A percentile compares a stretch with the other conserved stretches of the same genome.
Evolutionary conservation across 345 rosid species (phyloP).

Genomic region (Citrus mangshanensis): DNA sequence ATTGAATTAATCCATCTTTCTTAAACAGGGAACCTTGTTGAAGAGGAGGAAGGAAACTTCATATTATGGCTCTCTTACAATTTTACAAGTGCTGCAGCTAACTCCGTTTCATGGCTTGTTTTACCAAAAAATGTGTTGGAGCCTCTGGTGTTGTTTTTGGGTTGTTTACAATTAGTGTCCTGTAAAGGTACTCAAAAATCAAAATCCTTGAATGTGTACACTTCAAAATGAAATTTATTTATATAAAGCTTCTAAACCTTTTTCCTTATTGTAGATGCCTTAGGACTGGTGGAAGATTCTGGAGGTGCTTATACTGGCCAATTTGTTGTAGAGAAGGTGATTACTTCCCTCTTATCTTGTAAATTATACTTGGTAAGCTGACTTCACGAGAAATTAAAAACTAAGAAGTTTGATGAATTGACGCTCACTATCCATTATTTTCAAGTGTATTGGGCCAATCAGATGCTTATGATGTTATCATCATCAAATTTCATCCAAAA

Average conservation of each 20-base stretch:
- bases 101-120: constrained; percentile 87
- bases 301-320: too few relatives aligned
- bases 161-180: constrained; percentile 78
- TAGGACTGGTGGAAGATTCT: too few relatives aligned
- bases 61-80: constrained; percentile 71
- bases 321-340: too few relatives aligned
- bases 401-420: background rate
- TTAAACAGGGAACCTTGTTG: constrained; percentile 80
- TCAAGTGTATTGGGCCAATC: background rate
- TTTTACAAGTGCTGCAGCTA: constrained; percentile 85
- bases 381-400: too few relatives aligned
- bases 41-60: constrained; percentile 82
- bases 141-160: constrained; percentile 97
- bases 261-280: too few relatives aligned
- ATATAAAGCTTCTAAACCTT: too few relatives aligned
- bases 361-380: too few relatives aligned
- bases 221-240: background rate
- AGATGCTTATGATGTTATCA: background rate
- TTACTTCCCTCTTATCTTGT: too few relatives aligned
- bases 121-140: constrained; percentile 82
- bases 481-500: background rate
- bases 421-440: background rate
- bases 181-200: constrained; percentile 63
- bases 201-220: background rate
- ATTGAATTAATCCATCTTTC: constrained; percentile 11